Conservation (phyloP, 345 rosid genomes). For the Eucalyptus cladocalyx region DNA sequence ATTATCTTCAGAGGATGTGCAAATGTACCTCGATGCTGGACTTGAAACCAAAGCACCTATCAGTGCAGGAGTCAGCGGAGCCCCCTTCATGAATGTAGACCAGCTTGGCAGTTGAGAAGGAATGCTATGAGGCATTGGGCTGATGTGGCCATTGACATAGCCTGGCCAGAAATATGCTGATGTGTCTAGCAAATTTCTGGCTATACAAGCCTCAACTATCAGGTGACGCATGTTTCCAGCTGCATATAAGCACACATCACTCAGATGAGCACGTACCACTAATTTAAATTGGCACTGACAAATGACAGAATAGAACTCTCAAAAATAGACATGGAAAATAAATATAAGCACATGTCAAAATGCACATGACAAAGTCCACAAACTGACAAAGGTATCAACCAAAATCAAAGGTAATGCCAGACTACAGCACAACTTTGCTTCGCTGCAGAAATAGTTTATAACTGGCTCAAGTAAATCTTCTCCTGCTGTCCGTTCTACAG, state of each 20-base stretch:
- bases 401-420: neutral
- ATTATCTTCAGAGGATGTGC: neutral
- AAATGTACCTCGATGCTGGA: conserved; percentile 84
- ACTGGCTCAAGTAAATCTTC: neutral
- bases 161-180: conserved; percentile 95
- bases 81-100: conserved; percentile 83
- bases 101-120: conserved; percentile 70
- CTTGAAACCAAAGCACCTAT: conserved; percentile 61
- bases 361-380: neutral
- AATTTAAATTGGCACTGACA: neutral
- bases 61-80: conserved; percentile 54
- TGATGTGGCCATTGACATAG: conserved; percentile 62
- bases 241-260: conserved; percentile 14
- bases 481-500: neutral
- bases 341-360: neutral
- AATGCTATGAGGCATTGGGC: conserved; percentile 47
- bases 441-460: neutral
- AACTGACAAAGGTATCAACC: neutral
- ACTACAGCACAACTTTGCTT: neutral
- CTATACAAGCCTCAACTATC: conserved; percentile 92
- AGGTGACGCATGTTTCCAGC: conserved; percentile 98
- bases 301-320: neutral
- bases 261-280: neutral
- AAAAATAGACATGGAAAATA: neutral
- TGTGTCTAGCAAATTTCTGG: conserved; percentile 78